Conservation (phyloP, 2,329 filamentous ascomycete genomes). For the Microcyclospora pomicola region DNA sequence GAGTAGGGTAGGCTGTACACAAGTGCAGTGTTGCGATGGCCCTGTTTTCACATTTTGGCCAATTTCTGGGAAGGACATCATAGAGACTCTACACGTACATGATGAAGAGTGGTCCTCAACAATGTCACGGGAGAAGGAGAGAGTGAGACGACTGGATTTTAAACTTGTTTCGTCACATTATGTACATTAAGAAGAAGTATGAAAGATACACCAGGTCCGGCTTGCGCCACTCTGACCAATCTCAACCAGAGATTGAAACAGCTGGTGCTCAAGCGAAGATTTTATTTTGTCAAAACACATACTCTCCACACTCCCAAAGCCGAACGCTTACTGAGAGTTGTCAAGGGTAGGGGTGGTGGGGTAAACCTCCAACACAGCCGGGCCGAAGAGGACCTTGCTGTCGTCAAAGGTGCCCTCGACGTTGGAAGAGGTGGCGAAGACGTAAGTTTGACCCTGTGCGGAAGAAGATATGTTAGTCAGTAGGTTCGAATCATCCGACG, state of each 20-base stretch:
- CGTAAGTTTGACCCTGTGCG: constrained; percentile 10
- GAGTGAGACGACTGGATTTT: too few species aligned
- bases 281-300: not conserved
- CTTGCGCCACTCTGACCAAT: not conserved
- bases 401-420: constrained; percentile 8
- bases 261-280: not conserved
- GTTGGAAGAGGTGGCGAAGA: constrained; percentile 9
- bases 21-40: not conserved
- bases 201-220: not conserved
- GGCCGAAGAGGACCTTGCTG: constrained; percentile 6
- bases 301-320: constrained; percentile 1
- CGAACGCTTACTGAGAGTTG: not conserved
- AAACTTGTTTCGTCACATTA: not conserved
- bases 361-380: constrained; percentile 10
- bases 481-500: too few species aligned
- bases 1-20: not conserved
- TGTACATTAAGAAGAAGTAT: not conserved
- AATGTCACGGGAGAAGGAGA: too few species aligned
- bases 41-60: not conserved
- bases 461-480: too few species aligned
- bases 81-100: too few species aligned
- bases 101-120: too few species aligned
- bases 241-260: not conserved
- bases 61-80: too few species aligned
- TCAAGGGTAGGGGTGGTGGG: constrained; percentile 4